Base-by-base conservation (phyloP, 495 filamentous ascomycete species). In the Thermothielavioides terrestris region DNA sequence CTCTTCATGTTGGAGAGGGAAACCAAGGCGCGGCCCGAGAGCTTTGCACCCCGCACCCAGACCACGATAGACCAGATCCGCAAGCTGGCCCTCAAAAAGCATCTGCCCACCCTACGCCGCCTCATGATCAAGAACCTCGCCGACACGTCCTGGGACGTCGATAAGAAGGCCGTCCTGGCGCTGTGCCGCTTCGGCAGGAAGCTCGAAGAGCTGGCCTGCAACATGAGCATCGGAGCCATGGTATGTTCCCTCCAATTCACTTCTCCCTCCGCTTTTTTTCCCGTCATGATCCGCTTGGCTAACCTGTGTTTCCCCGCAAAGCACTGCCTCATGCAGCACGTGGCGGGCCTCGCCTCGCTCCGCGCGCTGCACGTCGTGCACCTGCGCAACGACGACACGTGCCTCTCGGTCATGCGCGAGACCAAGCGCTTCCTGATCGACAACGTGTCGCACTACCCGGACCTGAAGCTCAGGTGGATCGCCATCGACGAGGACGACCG, bases 1-100 rank as follows among this genome's bases (percentile, higher is more conserved):
- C 64, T 83, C 1, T 77, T 78, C 52, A 52, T 84, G 58, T 61
- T 80, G n/a, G 78, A 83, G 62, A 64, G 77, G 27, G 67, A 62
- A 15, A 32, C 39, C 22, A 77, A 75, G 55, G 59, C 66, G 49
- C 71, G 73, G 43, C 72, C 69, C 1, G 73, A 78, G 50, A 67
- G 67, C 46, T 73, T 75, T 20, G 63, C 75, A 5, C 65, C 68
- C 12, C 68, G 66, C 28, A 74, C 71, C 1, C 67, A 42, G 2
- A 66, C 71, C 1, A 71, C 56, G 0, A 78, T 79, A 0, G 68
- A 73, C 1, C 69, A 78, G 20, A 80, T 84, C 30, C 66, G 77
- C 10, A 67, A 70, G 38, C 39, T 70, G 23, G 70, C 72, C 4
- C 61, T 77, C 6, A 75, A 67, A 50, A 75, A 72, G 62, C 74